Evolutionary conservation across 257 asterid genomes (phyloP), one percentile per base, ranked within the genome.

Genomic region (Penstemon eatonii): DNA sequence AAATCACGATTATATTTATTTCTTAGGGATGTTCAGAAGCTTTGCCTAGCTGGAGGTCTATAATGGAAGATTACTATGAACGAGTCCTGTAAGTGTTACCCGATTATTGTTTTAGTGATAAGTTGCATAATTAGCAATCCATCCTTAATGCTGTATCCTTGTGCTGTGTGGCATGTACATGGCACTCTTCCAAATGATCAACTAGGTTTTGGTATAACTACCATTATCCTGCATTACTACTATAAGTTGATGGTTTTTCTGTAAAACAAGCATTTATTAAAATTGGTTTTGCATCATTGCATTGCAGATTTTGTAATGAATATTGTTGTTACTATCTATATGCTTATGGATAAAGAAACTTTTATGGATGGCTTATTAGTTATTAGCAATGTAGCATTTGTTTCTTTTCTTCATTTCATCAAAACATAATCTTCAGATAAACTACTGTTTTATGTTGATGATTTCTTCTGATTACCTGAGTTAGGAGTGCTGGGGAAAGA

Each of bases 1-100:
- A 40, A 25, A 36, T 73, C 49, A 38, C 13, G 38, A 41, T 11
- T 56, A 25, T 38, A 11, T 33, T 55, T 41, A 33, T 45, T 10
- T 74, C 38, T 52, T 68, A 19, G 38, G 46, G 12, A 46, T 55
- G 66, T 56, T 36, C 80, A 86, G 89, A 71, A 56, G 19, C 56
- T 64, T 76, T 86, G 75, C 84, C 89, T 33, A 18, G 68, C 63
- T 86, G 89, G 86, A 82, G 79, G 76, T 75, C 84, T 36, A 79
- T 78, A 46, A 74, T 86, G 85, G 86, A 86, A 67, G 76, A 75
- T 13, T 86, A 81, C 81, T 68, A 86, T 42, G 66, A 43, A 73
- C 52, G 60, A 46, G 79, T 83, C 59, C 37, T 74, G 89, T 86
- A 73, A 81, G 92, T 78, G 36, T 56, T 57, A 4, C 15, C 19